Conservation (phyloP, 306 rosid species). For the Ziziphus jujuba region DNA sequence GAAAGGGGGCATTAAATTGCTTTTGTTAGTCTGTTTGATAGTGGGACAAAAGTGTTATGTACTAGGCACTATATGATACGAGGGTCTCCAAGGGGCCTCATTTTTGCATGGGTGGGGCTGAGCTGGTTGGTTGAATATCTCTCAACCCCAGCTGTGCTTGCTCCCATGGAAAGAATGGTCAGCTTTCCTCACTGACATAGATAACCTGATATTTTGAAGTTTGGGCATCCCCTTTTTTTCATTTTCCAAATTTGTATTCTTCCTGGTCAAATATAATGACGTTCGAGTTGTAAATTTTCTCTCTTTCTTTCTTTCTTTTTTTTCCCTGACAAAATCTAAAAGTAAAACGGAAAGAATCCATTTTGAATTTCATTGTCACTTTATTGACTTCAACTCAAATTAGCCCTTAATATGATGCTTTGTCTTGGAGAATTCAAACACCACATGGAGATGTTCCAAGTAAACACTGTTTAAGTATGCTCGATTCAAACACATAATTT, state of each 20-base stretch:
- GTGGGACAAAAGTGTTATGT: slow-evolving; percentile 19
- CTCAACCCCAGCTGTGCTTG: not conserved
- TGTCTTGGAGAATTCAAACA: not conserved
- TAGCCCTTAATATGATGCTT: not conserved
- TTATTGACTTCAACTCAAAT: slow-evolving; percentile 1
- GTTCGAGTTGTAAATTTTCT: slow-evolving; percentile 1
- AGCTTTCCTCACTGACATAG: too few relatives aligned
- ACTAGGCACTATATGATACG: slow-evolving; percentile 1
- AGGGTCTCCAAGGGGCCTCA: slow-evolving; percentile 5
- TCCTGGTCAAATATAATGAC: slow-evolving; percentile 12
- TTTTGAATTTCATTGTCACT: not conserved
- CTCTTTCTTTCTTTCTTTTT: too few relatives aligned
- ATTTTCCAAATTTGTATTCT: not conserved
- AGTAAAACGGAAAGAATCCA: slow-evolving; percentile 7
- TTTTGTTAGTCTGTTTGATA: not conserved
- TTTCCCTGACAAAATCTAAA: not conserved
- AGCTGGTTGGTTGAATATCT: not conserved
- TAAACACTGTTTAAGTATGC: not conserved
- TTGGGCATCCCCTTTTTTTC: not conserved
- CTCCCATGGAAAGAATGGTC: too few relatives aligned
- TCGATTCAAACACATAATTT: not conserved
- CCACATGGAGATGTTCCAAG: not conserved
- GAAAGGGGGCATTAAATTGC: slow-evolving; percentile 12
- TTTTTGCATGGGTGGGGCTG: not conserved
- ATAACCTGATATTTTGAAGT: not conserved